Evolutionary conservation across 441 rosid species (phyloP), one percentile per base, ranked within the genome.

Genomic region (Erysimum pusillum): DNA sequence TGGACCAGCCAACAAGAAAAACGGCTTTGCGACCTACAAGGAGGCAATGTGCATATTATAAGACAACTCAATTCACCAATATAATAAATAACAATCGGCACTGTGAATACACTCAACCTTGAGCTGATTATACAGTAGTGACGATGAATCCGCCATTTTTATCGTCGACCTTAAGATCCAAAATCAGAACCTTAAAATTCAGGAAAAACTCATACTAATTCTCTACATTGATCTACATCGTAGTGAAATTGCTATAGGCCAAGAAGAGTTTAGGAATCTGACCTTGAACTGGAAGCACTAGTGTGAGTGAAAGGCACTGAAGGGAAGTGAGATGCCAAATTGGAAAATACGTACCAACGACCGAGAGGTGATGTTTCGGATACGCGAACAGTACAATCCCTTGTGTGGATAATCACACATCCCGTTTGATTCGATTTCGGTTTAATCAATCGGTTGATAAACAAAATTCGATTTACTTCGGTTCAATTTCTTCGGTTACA

Each of bases 1-100:
- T 79, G 96, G 98, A 60, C 97, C 98, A 1, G 97, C 98, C 63
- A 93, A 73, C 75, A 93, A 74, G 87, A 93, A 93, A 72, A 93
- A 90, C 1, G 96, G 96, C 7, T 90, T 86, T 11, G 94, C 88
- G 22, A 76, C 83, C 97, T 59, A 6, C 57, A 79, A 15, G 32
- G 7, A 25, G 15, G 9, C 10, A 42, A 18, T n/a, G 25, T 34
- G 14, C 51, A 63, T 25, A 25, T 2, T 51, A 42, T 4, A 56
- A 15, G 46, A 64, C 57, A 73, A 28, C 13, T 35, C 35, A 35
- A 7, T 20, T 22, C 46, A 9, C 45, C 2, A 51, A 42, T 1
- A 15, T 11, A 6, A 3, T 0, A 31, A 20, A 13, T 13, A 20
- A 36, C 48, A 67, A 3, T 67, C 15, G 7, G 4, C 49, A 52